Evolutionary conservation across 495 filamentous ascomycete genomes (phyloP), one percentile per base, ranked within the genome.

Genomic region (Podospora didyma): DNA sequence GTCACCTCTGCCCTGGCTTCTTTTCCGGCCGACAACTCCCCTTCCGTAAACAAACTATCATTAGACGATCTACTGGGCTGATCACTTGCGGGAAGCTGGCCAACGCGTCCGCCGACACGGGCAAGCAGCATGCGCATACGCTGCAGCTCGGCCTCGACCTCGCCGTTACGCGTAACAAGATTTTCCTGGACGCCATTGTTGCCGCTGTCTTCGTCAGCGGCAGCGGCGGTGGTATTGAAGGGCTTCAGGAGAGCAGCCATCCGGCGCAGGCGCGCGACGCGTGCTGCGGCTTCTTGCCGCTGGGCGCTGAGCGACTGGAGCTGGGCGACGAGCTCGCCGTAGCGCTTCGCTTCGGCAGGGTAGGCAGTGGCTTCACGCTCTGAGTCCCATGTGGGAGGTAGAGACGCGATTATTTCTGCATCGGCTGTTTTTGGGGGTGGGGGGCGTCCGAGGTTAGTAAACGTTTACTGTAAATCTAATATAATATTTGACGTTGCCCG

Each of bases 71-170:
- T 31, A 31, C 26, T 31, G 26, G 3, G 3, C 26, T 31, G 26
- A 3, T 9, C 26, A 31, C 26, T 31, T 3, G 26, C 9, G 26
- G 26, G 26, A 22, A 77, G 49, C 60, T 64, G 68, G 39, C 62
- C 68, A 3, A 90, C 74, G 51, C 87, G 75, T 2, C 78, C 87
- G 2, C 82, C 81, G 23, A 93, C 86, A 45, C 89, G 79, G 19
- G 85, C 83, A 44, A 88, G 82, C 56, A 96, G 73, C 67, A 90
- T 81, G 37, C 86, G 80, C 85, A 90, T 92, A 60, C 80, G 84
- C 63, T 88, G 83, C 59, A 96, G 64, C 69, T 95, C 90, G 41
- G 77, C 73, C 58, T 84, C 82, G 21, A 96, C 66, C 60, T 86
- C 83, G n/a, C 86, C 87, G 68, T 90, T 86, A 44, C 82, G 80